A percentile compares a stretch with the other conserved stretches of the same genome.
Conservation (phyloP, 2,329 filamentous ascomycete genomes). For the Didymella glomerata region DNA sequence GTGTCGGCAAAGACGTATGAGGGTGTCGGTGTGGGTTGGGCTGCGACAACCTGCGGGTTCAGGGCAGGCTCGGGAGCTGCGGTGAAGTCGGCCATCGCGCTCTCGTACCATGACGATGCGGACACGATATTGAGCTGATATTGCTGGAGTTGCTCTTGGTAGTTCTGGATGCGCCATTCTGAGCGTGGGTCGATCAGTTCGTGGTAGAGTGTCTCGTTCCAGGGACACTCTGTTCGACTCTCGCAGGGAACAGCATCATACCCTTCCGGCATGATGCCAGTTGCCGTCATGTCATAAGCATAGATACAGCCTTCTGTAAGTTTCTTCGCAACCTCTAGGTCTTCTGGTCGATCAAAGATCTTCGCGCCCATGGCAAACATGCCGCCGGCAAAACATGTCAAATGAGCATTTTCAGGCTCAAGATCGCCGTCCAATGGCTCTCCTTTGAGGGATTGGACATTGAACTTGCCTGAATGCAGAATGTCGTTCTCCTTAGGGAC, state of each 20-base stretch:
- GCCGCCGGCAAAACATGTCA: conserved; percentile 75
- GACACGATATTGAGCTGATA: conserved; percentile 47
- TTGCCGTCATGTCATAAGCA: conserved; percentile 65
- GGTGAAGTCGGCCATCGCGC: conserved; percentile 39
- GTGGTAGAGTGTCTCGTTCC: conserved; percentile 58
- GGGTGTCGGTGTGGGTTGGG: conserved; percentile 28
- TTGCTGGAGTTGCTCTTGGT: conserved; percentile 46
- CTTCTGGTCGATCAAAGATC: conserved; percentile 63
- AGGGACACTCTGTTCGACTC: conserved; percentile 52
- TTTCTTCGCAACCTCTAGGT: conserved; percentile 65
- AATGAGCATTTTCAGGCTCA: conserved; percentile 62
- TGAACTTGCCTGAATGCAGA: conserved; percentile 51
- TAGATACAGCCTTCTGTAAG: conserved; percentile 71
- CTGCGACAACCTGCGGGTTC: conserved; percentile 15
- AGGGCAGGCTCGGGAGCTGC: conserved; percentile 26
- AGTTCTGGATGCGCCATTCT: conserved; percentile 38
- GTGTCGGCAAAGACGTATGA: conserved; percentile 32
- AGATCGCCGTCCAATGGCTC: conserved; percentile 38
- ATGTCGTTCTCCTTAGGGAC: conserved; percentile 57
- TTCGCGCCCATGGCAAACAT: conserved; percentile 73
- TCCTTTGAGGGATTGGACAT: conserved; percentile 43
- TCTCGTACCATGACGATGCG: conserved; percentile 43
- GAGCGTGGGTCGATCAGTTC: conserved; percentile 50
- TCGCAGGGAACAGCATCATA: conserved; percentile 60
- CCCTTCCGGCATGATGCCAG: conserved; percentile 69